Evolutionary conservation across 768 basidiomycete species (phyloP).

Genomic region (Phaeotremella skinneri): DNA sequence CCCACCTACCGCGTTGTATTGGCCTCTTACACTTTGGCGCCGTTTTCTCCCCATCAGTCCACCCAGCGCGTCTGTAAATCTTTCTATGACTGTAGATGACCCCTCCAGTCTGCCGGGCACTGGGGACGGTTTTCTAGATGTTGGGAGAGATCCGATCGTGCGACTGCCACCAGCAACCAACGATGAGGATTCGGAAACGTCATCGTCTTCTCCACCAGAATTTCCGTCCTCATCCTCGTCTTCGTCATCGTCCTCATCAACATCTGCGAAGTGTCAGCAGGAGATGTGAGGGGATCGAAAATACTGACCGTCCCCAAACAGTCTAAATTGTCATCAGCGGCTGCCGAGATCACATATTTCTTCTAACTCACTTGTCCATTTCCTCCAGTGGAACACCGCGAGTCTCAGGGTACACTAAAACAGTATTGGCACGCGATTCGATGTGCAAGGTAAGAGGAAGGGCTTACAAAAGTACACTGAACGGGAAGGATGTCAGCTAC

Average conservation of each 20-base stretch:
- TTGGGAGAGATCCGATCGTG: constrained; percentile 29
- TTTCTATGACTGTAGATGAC: constrained; percentile 10
- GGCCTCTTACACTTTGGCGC: constrained; percentile 23
- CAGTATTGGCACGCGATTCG: not conserved
- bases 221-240: constrained; percentile 24
- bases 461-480: constrained; percentile 40
- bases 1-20: constrained; percentile 33
- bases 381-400: constrained; percentile 46
- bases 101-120: constrained; percentile 7
- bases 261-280: constrained; percentile 19
- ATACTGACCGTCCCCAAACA: constrained; percentile 46
- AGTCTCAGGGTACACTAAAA: constrained; percentile 48
- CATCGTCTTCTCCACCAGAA: constrained; percentile 27
- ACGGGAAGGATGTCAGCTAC: not conserved
- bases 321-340: too few species aligned
- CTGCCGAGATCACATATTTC: not conserved
- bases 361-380: constrained; percentile 38
- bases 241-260: constrained; percentile 39
- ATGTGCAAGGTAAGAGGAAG: not conserved
- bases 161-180: constrained; percentile 11
- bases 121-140: constrained; percentile 31
- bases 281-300: not conserved
- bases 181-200: constrained; percentile 30
- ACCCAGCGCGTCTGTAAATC: constrained; percentile 6
- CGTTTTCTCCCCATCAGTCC: constrained; percentile 20